Evolutionary conservation across 371 early-diverging fungal species (phyloP).

Genomic region (Rhizopus arrhizus): DNA sequence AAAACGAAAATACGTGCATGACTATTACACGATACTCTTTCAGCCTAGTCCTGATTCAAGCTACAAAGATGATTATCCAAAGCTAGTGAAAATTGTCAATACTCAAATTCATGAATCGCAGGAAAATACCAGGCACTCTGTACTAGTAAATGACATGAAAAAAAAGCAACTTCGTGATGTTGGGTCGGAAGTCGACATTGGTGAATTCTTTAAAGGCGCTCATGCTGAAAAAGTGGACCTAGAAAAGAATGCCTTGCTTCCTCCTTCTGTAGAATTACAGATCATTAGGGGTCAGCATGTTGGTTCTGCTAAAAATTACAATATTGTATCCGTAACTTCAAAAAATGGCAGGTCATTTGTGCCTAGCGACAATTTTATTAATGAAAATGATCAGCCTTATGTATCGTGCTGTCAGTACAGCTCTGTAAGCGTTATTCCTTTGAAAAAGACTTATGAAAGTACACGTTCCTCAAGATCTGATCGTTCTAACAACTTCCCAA

Average conservation of each 20-base stretch:
- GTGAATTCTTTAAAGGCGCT: background rate
- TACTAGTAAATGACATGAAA: background rate
- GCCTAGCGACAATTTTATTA: conserved; percentile 9
- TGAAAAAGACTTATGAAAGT: background rate
- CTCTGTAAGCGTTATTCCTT: background rate
- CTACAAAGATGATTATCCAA: background rate
- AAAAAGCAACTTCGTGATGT: background rate
- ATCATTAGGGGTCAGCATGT: background rate
- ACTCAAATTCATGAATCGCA: background rate
- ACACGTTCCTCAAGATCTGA: background rate
- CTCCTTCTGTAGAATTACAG: conserved; percentile 3
- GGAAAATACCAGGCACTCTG: background rate
- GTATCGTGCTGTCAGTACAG: background rate
- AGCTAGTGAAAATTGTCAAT: conserved; percentile 2
- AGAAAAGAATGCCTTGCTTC: background rate
- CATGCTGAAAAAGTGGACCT: background rate
- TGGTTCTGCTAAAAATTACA: background rate
- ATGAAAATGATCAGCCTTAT: background rate
- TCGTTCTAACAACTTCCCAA: background rate
- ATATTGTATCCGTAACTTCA: conserved; percentile 8
- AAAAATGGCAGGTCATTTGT: conserved; percentile 2
- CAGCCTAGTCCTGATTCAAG: conserved; percentile 1
- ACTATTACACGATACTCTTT: conserved; percentile 29
- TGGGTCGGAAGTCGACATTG: background rate
- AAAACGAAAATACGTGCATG: conserved; percentile 35